Evolutionary conservation across 768 basidiomycete genomes (phyloP).

Genomic region (Lenzites betulinus): DNA sequence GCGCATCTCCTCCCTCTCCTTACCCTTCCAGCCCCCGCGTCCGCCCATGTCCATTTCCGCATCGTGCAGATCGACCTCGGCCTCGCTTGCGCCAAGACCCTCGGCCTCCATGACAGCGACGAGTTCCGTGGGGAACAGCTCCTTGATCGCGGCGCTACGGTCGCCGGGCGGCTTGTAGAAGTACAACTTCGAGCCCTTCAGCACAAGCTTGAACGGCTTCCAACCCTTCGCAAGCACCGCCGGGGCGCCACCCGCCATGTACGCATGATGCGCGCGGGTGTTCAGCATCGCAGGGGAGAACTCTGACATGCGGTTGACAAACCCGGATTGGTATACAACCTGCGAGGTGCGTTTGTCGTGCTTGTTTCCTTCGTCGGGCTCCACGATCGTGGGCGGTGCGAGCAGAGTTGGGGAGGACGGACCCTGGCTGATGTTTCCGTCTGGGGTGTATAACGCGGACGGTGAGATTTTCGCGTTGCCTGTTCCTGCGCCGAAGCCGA

Average conservation of each 20-base stretch:
- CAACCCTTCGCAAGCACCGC: constrained; percentile 58
- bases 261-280: constrained; percentile 29
- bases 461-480: constrained; percentile 19
- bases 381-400: constrained; percentile 51
- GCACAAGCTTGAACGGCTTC: constrained; percentile 84
- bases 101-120: constrained; percentile 57
- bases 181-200: constrained; percentile 83
- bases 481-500: constrained; percentile 30
- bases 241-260: constrained; percentile 26
- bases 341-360: constrained; percentile 69
- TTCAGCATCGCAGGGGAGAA: constrained; percentile 45
- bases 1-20: constrained; percentile 38
- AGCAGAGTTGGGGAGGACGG: constrained; percentile 39
- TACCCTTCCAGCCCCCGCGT: constrained; percentile 37
- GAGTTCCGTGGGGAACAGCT: constrained; percentile 70
- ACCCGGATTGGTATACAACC: constrained; percentile 72
- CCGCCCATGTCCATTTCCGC: constrained; percentile 29
- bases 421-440: constrained; percentile 2
- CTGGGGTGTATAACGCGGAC: constrained; percentile 6
- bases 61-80: constrained; percentile 29
- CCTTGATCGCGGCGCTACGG: constrained; percentile 60
- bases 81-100: constrained; percentile 27
- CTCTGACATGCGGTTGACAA: constrained; percentile 68
- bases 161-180: constrained; percentile 86
- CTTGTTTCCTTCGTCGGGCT: constrained; percentile 35